Percentiles rank a stretch among this genome's conserved stretches.
These are phyloP conservation scores for Ehretia macrophylla DNA, from an alignment of 257 asterid species.

Conservation along the genomic window DNA sequence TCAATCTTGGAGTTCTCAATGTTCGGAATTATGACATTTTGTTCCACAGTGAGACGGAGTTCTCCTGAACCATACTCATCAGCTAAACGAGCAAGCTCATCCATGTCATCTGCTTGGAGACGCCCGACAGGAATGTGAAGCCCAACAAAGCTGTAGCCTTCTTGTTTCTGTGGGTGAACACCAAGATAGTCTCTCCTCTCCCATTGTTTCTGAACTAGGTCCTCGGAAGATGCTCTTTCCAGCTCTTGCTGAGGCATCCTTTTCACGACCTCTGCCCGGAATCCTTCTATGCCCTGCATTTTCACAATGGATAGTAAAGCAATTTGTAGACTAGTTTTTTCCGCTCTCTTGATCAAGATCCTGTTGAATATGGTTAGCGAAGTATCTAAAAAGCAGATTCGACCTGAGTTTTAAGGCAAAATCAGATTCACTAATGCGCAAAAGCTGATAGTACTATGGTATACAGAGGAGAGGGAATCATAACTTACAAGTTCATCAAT, in stretches of 20 bases:
- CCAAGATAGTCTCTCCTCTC: conserved; percentile 85
- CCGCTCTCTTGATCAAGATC: too few species aligned
- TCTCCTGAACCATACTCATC: conserved; percentile 82
- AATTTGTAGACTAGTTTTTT: too few species aligned
- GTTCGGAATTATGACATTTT: conserved; percentile 82
- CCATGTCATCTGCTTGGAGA: conserved; percentile 85
- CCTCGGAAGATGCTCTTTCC: conserved; percentile 72
- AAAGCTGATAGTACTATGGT: too few species aligned
- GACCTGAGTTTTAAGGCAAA: too few species aligned
- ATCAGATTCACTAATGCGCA: too few species aligned
- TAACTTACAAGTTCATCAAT: conserved; percentile 90
- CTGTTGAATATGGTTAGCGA: too few species aligned
- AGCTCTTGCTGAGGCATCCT: conserved; percentile 66
- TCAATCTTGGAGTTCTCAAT: conserved; percentile 51
- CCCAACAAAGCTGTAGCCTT: conserved; percentile 76
- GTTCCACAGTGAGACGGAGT: conserved; percentile 89
- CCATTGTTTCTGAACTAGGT: conserved; percentile 63
- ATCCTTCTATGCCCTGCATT: conserved; percentile 77
- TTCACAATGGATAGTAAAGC: conserved; percentile 4
- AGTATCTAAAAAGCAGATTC: too few species aligned
- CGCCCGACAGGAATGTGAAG: conserved; percentile 94
- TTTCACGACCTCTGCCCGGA: conserved; percentile 74
- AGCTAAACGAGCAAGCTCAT: conserved; percentile 73
- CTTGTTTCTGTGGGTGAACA: conserved; percentile 77
- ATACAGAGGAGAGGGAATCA: too few species aligned